phyloP scores from a whole-genome alignment of 768 basidiomycete species.

The Terana coerulea region DNA sequence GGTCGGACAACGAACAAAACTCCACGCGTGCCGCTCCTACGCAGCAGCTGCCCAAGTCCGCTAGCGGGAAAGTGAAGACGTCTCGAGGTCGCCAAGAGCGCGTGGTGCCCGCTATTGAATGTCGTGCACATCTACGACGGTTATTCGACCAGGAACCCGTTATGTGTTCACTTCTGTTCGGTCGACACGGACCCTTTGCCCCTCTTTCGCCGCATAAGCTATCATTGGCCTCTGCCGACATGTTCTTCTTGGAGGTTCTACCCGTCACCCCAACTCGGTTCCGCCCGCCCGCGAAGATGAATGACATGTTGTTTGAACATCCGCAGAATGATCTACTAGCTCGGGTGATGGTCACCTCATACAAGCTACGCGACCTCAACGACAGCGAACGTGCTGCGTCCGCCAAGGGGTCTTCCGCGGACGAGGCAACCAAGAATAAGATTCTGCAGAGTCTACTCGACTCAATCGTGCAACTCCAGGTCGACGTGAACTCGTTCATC shows the following conservation, averaged over 20 bases:
- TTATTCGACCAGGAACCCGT: conserved; percentile 79
- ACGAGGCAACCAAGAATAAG: conserved; percentile 48
- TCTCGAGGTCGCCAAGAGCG: conserved; percentile 83
- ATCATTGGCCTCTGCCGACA: conserved; percentile 78
- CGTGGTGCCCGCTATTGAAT: conserved; percentile 87
- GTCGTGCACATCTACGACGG: conserved; percentile 86
- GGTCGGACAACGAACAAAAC: conserved; percentile 45
- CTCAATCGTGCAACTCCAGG: conserved; percentile 82
- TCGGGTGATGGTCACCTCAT: conserved; percentile 75
- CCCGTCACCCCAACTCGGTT: conserved; percentile 94
- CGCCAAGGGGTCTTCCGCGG: conserved; percentile 49
- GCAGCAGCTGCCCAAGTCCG: conserved; percentile 57
- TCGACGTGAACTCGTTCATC: conserved; percentile 95
- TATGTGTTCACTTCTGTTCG: conserved; percentile 87
- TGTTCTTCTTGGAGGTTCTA: conserved; percentile 95
- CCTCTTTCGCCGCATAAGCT: conserved; percentile 55
- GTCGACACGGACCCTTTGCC: conserved; percentile 86
- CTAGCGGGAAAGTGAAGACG: conserved; percentile 75
- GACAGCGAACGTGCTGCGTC: conserved; percentile 57
- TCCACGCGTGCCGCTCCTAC: conserved; percentile 33
- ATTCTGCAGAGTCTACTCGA: conserved; percentile 72
- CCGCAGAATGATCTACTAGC: conserved; percentile 90
- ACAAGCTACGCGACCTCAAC: conserved; percentile 76
- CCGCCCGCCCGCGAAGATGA: conserved; percentile 89
- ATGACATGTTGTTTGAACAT: conserved; percentile 92